Evolutionary conservation across 1,139 yeast species (phyloP).

Genomic region (Saccharomycopsis hybrid): DNA sequence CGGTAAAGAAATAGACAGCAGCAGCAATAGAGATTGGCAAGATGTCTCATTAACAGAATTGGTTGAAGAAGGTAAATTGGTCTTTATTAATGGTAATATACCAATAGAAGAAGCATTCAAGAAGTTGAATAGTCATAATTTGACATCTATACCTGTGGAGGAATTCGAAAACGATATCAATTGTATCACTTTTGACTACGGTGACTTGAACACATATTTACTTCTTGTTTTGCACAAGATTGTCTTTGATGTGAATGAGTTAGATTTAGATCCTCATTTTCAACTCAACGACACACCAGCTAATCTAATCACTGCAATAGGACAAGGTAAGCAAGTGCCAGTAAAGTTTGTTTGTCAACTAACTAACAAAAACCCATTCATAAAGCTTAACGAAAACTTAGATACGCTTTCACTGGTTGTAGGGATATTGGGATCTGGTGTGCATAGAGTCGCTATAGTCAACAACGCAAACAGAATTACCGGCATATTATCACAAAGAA

Average conservation of each 20-base stretch:
- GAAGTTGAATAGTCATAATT: constrained; percentile 57
- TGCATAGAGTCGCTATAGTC: constrained; percentile 83
- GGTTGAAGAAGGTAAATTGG: constrained; percentile 71
- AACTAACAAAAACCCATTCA: constrained; percentile 82
- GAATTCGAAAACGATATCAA: constrained; percentile 46
- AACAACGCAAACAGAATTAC: constrained; percentile 45
- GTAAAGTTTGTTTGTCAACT: constrained; percentile 71
- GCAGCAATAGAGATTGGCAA: constrained; percentile 54
- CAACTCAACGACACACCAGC: constrained; percentile 2
- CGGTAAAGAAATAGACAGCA: too few species aligned
- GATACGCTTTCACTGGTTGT: constrained; percentile 69
- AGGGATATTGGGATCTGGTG: constrained; percentile 85
- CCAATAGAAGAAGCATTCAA: constrained; percentile 88
- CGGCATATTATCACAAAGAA: constrained; percentile 85
- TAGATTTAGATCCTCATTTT: constrained; percentile 18
- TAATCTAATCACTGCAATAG: constrained; percentile 41
- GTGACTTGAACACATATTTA: constrained; percentile 82
- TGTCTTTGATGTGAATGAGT: constrained; percentile 31
- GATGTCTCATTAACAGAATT: constrained; percentile 65
- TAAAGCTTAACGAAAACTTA: constrained; percentile 54
- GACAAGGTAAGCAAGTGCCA: constrained; percentile 66
- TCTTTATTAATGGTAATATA: constrained; percentile 52
- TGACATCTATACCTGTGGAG: constrained; percentile 82
- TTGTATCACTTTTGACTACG: constrained; percentile 82
- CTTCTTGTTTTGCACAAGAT: constrained; percentile 68